Evolutionary conservation across 345 rosid species (phyloP).

Genomic region (Aurinia saxatilis): DNA sequence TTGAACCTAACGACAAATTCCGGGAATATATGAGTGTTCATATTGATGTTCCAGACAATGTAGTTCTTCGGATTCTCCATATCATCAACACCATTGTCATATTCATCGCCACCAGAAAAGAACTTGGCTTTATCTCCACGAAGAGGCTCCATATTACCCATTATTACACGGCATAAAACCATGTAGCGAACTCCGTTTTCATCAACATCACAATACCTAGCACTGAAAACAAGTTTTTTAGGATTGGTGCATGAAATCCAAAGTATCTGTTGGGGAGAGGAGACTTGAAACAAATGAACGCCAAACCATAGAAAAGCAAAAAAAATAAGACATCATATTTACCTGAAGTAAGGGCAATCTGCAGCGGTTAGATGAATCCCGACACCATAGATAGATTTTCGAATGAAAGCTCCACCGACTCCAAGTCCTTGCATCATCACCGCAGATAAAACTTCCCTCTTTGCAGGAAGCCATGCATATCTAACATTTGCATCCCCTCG

Average conservation of each 20-base stretch:
- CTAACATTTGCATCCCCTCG: slow-evolving; percentile 82
- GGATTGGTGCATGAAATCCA: slow-evolving; percentile 3
- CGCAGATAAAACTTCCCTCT: slow-evolving; percentile 38
- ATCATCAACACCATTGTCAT: slow-evolving; percentile 85
- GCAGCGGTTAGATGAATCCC: slow-evolving; percentile 74
- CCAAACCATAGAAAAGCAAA: not conserved
- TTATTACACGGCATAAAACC: slow-evolving; percentile 72
- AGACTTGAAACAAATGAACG: not conserved
- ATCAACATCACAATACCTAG: slow-evolving; percentile 74
- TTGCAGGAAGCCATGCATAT: slow-evolving; percentile 86
- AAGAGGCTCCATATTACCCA: slow-evolving; percentile 83
- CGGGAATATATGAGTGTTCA: slow-evolving; percentile 74
- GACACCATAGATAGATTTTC: slow-evolving; percentile 51
- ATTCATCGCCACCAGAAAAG: slow-evolving; percentile 55
- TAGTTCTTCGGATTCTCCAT: slow-evolving; percentile 53
- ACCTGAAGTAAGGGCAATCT: slow-evolving; percentile 61
- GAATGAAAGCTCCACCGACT: slow-evolving; percentile 44
- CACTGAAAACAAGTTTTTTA: slow-evolving; percentile 46
- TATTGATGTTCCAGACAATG: slow-evolving; percentile 78
- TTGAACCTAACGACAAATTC: slow-evolving; percentile 93
- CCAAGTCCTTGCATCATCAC: slow-evolving; percentile 60
- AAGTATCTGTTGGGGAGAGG: not conserved
- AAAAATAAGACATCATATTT: not conserved
- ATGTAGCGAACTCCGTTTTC: slow-evolving; percentile 66
- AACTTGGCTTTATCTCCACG: slow-evolving; percentile 46